Percentiles rank a stretch among this genome's conserved stretches.
These are phyloP conservation scores for Eremothecium cymbalariae DNA, from an alignment of 1,139 yeast species.

Conservation along the genomic window DNA sequence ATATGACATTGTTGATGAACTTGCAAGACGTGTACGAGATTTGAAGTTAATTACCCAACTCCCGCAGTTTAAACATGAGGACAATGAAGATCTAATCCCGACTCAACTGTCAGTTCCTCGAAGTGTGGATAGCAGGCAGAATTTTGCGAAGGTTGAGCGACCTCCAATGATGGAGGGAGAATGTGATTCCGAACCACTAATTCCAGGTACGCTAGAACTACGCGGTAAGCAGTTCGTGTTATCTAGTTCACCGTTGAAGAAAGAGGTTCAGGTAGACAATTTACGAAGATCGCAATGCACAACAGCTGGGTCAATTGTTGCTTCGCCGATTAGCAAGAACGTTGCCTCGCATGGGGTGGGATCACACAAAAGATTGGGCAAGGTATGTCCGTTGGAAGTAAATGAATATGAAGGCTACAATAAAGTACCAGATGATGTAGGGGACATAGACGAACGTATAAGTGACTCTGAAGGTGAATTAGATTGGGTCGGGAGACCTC, in stretches of 20 bases:
- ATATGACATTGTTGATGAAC: slow-evolving; percentile 6
- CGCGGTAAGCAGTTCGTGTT: slow-evolving; percentile 11
- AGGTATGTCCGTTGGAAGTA: too few relatives aligned
- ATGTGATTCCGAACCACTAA: slow-evolving; percentile 6
- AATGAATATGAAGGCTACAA: too few relatives aligned
- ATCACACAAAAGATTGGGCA: too few relatives aligned
- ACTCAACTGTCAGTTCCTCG: slow-evolving; percentile 15
- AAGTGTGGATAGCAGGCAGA: neutral
- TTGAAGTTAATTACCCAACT: neutral
- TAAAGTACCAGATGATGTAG: neutral
- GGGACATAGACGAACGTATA: slow-evolving; percentile 7
- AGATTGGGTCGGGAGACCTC: neutral
- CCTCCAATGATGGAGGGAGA: slow-evolving; percentile 1
- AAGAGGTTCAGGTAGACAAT: too few relatives aligned
- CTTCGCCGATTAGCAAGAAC: too few relatives aligned
- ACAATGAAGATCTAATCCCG: slow-evolving; percentile 21
- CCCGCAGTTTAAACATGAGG: slow-evolving; percentile 9
- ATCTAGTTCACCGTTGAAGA: slow-evolving; percentile 21
- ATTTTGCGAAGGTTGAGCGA: neutral
- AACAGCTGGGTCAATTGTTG: too few relatives aligned
- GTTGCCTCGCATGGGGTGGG: too few relatives aligned
- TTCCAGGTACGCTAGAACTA: slow-evolving; percentile 12
- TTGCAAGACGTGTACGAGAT: slow-evolving; percentile 4
- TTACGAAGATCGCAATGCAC: too few relatives aligned
- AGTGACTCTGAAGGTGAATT: slow-evolving; percentile 10